Percentiles rank a stretch among this genome's conserved stretches.
These are phyloP conservation scores for Alternaria gansuensis DNA, from an alignment of 2,329 filamentous ascomycete species.

Conservation along the genomic window DNA sequence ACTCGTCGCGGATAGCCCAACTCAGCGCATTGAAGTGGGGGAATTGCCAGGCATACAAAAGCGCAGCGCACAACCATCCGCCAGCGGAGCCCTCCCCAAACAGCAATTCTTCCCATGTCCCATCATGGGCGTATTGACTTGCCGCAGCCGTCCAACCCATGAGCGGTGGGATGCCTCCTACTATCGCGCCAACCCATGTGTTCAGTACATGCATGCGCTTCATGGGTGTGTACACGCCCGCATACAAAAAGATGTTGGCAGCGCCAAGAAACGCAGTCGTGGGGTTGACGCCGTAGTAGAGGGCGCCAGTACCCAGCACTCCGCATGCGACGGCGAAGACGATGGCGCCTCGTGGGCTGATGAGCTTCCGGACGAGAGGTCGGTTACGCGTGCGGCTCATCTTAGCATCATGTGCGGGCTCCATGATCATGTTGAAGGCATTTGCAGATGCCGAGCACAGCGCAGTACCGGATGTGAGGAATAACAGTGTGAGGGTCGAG, in stretches of 20 bases:
- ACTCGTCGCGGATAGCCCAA: slow-evolving; percentile 89
- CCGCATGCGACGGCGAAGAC: slow-evolving; percentile 82
- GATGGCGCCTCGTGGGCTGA: slow-evolving; percentile 75
- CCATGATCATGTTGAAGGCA: slow-evolving; percentile 96
- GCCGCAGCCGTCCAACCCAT: slow-evolving; percentile 99
- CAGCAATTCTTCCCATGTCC: slow-evolving; percentile 78
- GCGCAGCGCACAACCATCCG: slow-evolving; percentile 84
- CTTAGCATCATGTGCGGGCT: slow-evolving; percentile 85
- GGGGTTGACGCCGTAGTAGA: slow-evolving; percentile 92
- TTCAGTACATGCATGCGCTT: slow-evolving; percentile 88
- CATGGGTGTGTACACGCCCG: slow-evolving; percentile 89
- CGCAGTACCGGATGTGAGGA: slow-evolving; percentile 88
- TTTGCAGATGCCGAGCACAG: slow-evolving; percentile 92
- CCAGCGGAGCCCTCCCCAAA: slow-evolving; percentile 75
- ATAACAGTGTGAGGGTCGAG: slow-evolving; percentile 88
- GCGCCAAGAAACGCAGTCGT: slow-evolving; percentile 87
- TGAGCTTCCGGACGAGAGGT: slow-evolving; percentile 82
- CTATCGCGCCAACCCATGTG: slow-evolving; percentile 92
- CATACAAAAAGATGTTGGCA: slow-evolving; percentile 87
- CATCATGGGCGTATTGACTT: slow-evolving; percentile 74
- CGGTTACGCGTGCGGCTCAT: slow-evolving; percentile 95
- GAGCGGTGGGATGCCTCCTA: slow-evolving; percentile 90
- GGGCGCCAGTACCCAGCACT: slow-evolving; percentile 70
- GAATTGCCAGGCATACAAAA: slow-evolving; percentile 97
- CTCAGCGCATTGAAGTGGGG: slow-evolving; percentile 96